Evolutionary conservation across 2,329 filamentous ascomycete species (phyloP).

Genomic region (Atkinsonella hypoxylon): DNA sequence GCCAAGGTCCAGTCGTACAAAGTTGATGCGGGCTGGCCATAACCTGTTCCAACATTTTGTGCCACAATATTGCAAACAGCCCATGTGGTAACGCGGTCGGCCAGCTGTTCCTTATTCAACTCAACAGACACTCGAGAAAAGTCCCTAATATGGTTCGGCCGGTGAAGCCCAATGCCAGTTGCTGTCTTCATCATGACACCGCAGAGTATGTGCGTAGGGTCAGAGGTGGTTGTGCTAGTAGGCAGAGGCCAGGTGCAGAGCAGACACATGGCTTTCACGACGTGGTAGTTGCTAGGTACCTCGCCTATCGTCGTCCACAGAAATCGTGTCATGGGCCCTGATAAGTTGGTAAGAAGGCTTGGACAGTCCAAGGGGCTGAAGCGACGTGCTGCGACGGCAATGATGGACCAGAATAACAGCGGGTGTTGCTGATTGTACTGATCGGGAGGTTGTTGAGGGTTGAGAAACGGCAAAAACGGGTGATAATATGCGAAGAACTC

Average conservation of each 20-base stretch:
- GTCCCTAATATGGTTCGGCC: constrained; percentile 71
- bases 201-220: constrained; percentile 70
- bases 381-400: constrained; percentile 62
- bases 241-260: constrained; percentile 75
- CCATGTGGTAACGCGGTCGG: constrained; percentile 71
- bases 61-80: constrained; percentile 77
- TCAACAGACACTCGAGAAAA: constrained; percentile 67
- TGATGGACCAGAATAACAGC: constrained; percentile 76
- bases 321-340: constrained; percentile 55
- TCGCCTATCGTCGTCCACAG: constrained; percentile 68
- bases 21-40: constrained; percentile 69
- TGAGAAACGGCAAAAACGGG: constrained; percentile 65
- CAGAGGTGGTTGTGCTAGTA: constrained; percentile 67
- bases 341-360: constrained; percentile 53
- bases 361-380: constrained; percentile 46
- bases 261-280: constrained; percentile 70
- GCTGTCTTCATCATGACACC: constrained; percentile 82
- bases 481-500: constrained; percentile 70
- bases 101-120: constrained; percentile 65
- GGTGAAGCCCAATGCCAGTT: constrained; percentile 70
- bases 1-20: constrained; percentile 65
- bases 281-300: constrained; percentile 66
- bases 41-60: constrained; percentile 71
- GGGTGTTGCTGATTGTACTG: constrained; percentile 66
- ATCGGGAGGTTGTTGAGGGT: constrained; percentile 53